Conservation (phyloP, 2,329 filamentous ascomycete genomes). For the Colletotrichum tropicale region DNA sequence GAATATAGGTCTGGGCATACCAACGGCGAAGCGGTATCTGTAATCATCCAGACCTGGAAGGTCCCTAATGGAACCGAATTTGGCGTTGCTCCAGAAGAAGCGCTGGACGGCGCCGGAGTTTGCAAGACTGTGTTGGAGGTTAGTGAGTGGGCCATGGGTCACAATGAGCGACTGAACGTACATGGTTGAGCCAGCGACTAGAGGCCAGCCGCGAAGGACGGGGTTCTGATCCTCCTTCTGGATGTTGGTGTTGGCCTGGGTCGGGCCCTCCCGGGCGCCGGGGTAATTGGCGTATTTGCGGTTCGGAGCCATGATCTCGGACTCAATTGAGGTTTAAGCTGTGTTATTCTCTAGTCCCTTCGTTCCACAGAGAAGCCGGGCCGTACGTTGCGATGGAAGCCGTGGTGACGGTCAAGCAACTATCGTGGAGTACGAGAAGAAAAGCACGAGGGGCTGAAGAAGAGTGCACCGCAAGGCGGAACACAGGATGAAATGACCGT, state of each 20-base stretch:
- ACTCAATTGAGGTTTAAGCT: background rate
- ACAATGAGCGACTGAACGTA: slow-evolving; percentile 38
- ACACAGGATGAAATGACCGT: background rate
- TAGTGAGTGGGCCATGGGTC: background rate
- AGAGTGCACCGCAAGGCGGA: background rate
- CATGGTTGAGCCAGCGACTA: slow-evolving; percentile 67
- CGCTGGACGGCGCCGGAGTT: slow-evolving; percentile 66
- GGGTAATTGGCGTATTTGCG: slow-evolving; percentile 22
- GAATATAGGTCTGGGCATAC: no score
- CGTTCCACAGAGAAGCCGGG: background rate
- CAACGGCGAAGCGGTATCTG: slow-evolving; percentile 43
- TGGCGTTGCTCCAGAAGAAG: slow-evolving; percentile 73
- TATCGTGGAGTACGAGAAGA: background rate
- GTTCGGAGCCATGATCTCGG: slow-evolving; percentile 18
- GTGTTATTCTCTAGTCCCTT: background rate
- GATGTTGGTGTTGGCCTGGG: background rate
- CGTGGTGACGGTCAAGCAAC: background rate
- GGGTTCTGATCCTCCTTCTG: slow-evolving; percentile 65
- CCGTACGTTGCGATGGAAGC: background rate
- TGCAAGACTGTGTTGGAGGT: slow-evolving; percentile 52
- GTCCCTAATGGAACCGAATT: slow-evolving; percentile 52
- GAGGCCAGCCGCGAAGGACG: slow-evolving; percentile 66
- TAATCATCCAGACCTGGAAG: slow-evolving; percentile 50
- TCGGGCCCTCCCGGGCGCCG: slow-evolving; percentile 10
- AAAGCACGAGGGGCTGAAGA: background rate